Conservation (phyloP, 176 grass and related monocot species). For the Hordeum marinum region DNA sequence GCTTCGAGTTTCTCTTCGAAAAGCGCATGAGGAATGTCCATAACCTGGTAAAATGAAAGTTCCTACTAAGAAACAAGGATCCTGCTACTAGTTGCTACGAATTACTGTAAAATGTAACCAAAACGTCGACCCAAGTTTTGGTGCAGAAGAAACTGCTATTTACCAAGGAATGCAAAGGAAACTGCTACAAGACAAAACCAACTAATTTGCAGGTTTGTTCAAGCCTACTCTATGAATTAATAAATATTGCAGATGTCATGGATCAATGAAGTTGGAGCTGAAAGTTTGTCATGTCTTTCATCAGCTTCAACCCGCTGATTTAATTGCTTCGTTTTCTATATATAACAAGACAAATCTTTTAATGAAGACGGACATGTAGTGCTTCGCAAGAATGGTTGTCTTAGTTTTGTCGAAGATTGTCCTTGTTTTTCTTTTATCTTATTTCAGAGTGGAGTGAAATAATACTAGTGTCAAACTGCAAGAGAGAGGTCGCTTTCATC, state of each 20-base stretch:
- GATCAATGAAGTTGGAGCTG: not conserved
- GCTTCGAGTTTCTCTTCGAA: constrained; percentile 84
- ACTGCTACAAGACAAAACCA: not conserved
- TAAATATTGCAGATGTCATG: not conserved
- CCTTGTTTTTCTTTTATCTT: not conserved
- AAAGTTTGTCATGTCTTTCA: no score
- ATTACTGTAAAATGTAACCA: not conserved
- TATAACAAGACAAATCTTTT: not conserved
- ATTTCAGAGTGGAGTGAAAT: not conserved
- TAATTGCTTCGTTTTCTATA: not conserved
- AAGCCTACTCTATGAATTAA: not conserved
- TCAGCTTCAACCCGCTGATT: not conserved
- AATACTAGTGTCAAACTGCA: not conserved
- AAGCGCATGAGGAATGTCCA: constrained; percentile 67
- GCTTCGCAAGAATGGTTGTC: not conserved
- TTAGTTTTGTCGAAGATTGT: not conserved
- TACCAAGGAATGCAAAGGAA: not conserved
- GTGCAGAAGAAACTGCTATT: not conserved
- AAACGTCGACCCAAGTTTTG: not conserved
- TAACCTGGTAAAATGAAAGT: constrained; percentile 38
- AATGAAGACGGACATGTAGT: not conserved
- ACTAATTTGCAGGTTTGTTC: not conserved
- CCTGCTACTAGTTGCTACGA: not conserved
- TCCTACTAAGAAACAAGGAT: not conserved
- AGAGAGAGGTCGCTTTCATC: constrained; percentile 5